Evolutionary conservation across 2,329 filamentous ascomycete genomes (phyloP), one percentile per base, ranked within the genome.

Genomic region (Microcera coccophila): DNA sequence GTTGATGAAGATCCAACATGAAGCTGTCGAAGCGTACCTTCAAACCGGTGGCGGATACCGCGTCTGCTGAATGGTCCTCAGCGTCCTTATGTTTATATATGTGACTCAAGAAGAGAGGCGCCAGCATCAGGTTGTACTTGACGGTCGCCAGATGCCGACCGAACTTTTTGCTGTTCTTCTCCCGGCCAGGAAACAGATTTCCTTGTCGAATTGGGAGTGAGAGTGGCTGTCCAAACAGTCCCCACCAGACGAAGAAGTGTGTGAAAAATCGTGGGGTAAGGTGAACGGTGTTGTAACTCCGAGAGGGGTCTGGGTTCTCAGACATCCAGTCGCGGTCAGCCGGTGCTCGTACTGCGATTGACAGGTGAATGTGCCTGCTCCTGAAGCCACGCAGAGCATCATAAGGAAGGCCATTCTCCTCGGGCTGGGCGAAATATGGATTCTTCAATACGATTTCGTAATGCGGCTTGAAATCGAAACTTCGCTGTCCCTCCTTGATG

Each of bases 141-240:
- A 98, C 90, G 8, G 94, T 98, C n/a, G 90, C 91, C 48, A 98
- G 72, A 66, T 98, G 94, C 38, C 93, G 81, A 12, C 91, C 91
- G 63, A 98, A 98, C 63, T 98, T 98, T 70, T 98, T 98, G 73
- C 89, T 96, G 35, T 89, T 93, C 72, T 95, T 96, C 55, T 96
- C 93, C 18, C 90, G 79, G 1, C 89, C 90, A 5, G 90, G 91
- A 82, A 90, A 98, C 3, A 98, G 75, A 36, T 79, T 78, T 14
- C 93, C 93, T 69, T 98, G 94, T 1, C 93, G 87, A 44, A 98
- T 85, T 10, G 93, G 94, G 20, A 98, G 74, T 10, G 91, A 94
- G 83, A 97, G 90, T 8, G 91, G 86, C 2, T 91, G 90, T 8
- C 90, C 90, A 66, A 98, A 98, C 54, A 97, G 81, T 1, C 87